A percentile compares a stretch with the other conserved stretches of the same genome.
Evolutionary conservation across 768 basidiomycete species (phyloP).

Genomic region (Hericium coralloides): DNA sequence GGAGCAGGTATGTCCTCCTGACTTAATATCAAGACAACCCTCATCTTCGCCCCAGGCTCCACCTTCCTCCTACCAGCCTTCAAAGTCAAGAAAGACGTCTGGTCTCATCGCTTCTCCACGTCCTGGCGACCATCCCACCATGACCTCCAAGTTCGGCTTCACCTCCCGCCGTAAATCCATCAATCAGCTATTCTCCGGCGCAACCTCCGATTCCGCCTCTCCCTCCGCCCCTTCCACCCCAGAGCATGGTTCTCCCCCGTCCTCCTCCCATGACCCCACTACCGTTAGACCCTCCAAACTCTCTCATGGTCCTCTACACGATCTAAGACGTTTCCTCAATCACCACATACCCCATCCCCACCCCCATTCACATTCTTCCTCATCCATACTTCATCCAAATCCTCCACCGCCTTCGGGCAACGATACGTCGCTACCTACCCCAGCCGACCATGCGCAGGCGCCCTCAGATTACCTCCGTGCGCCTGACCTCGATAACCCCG

Average conservation of each 20-base stretch:
- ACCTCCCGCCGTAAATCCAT: slow-evolving; percentile 14
- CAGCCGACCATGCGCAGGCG: slow-evolving; percentile 23
- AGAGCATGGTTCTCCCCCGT: no score
- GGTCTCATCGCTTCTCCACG: slow-evolving; percentile 19
- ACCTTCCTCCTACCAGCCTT: slow-evolving; percentile 6
- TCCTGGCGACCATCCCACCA: slow-evolving; percentile 19
- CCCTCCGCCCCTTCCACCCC: slow-evolving; percentile 5
- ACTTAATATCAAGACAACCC: neutral
- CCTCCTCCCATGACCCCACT: no score
- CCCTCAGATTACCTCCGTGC: slow-evolving; percentile 26
- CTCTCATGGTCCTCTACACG: slow-evolving; percentile 71
- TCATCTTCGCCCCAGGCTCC: slow-evolving; percentile 9
- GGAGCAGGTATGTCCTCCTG: slow-evolving; percentile 7
- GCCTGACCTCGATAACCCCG: slow-evolving; percentile 27
- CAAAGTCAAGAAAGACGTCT: slow-evolving; percentile 1
- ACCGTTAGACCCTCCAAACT: slow-evolving; percentile 23
- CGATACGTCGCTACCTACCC: slow-evolving; percentile 21
- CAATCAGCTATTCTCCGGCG: slow-evolving; percentile 15
- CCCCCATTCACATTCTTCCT: slow-evolving; percentile 18
- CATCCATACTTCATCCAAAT: slow-evolving; percentile 13
- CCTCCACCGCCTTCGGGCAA: slow-evolving; percentile 17
- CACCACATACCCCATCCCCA: slow-evolving; percentile 69
- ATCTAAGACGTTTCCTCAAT: slow-evolving; percentile 92
- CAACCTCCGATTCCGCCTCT: slow-evolving; percentile 7
- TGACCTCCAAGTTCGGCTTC: slow-evolving; percentile 15